These are phyloP conservation scores for Globisporangium rhizosaccharum DNA, from an alignment of 352 stramenopile genomes.

Conservation along the genomic window DNA sequence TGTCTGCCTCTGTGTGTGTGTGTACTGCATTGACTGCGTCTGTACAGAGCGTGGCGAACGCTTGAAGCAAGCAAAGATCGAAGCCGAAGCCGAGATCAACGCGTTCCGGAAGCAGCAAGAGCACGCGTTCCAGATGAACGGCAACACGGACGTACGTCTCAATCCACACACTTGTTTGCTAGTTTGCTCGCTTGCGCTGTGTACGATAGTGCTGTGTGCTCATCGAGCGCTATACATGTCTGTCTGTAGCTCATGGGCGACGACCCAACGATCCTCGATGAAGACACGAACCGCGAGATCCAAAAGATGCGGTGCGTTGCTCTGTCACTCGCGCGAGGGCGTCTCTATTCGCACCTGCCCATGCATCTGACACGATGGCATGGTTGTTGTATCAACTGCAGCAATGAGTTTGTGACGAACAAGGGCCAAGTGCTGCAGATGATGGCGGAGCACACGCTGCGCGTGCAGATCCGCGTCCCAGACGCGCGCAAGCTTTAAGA, in stretches of 20 bases:
- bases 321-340: conserved; percentile 2
- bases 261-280: conserved; percentile 67
- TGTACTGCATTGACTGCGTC: neutral
- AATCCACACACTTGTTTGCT: neutral
- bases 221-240: neutral
- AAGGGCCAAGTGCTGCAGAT: conserved; percentile 64
- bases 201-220: neutral
- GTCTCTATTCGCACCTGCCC: no score
- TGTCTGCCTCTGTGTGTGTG: neutral
- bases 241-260: conserved; percentile 63
- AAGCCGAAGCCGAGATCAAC: conserved; percentile 81
- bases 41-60: conserved; percentile 72
- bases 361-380: no score
- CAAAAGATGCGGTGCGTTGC: conserved; percentile 67
- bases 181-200: neutral
- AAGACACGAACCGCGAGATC: conserved; percentile 74
- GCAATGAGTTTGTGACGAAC: conserved; percentile 60
- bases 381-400: conserved; percentile 4
- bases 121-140: conserved; percentile 83
- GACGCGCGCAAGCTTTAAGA: conserved; percentile 59
- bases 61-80: conserved; percentile 85
- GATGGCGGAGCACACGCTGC: conserved; percentile 67
- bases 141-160: conserved; percentile 63
- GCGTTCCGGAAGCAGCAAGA: conserved; percentile 85
- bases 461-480: conserved; percentile 62